These are phyloP conservation scores for Hirschfeldia incana DNA, from an alignment of 345 rosid species.

Conservation along the genomic window DNA sequence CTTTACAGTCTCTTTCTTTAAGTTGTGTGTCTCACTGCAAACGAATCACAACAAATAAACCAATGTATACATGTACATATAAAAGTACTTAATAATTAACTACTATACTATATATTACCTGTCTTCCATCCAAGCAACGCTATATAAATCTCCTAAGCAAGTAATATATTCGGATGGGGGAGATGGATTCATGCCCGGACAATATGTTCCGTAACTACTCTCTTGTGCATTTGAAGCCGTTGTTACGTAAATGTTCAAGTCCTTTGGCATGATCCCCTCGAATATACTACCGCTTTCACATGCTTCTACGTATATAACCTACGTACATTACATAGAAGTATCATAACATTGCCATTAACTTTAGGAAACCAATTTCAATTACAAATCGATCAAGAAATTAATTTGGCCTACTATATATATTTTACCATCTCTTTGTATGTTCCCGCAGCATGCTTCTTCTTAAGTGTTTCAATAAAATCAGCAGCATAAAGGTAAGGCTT, in stretches of 20 bases:
- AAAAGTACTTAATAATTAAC: not conserved
- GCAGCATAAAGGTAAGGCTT: constrained; percentile 69
- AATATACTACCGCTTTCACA: constrained; percentile 97
- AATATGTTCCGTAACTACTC: constrained; percentile 85
- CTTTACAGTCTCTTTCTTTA: constrained; percentile 71
- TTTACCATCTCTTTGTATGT: constrained; percentile 83
- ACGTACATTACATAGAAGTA: not conserved
- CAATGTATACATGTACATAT: too few relatives aligned
- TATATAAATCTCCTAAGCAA: constrained; percentile 89
- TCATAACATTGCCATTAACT: not conserved
- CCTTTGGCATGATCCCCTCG: constrained; percentile 85
- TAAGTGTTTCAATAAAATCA: constrained; percentile 79
- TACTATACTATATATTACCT: constrained; percentile 47
- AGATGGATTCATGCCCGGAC: constrained; percentile 84
- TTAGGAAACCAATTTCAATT: not conserved
- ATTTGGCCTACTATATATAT: not conserved
- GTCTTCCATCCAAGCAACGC: constrained; percentile 98
- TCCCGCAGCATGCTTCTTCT: constrained; percentile 74
- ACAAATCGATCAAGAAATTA: not conserved
- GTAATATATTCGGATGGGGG: constrained; percentile 83
- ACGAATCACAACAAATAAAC: not conserved
- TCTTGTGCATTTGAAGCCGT: constrained; percentile 96
- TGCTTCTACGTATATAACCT: constrained; percentile 87
- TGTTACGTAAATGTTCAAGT: constrained; percentile 69
- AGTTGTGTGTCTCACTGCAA: constrained; percentile 81